Percentiles rank a stretch among this genome's conserved stretches.
These are phyloP conservation scores for Wallemia mellicola DNA, from an alignment of 1,284 basidiomycete species.

Conservation along the genomic window DNA sequence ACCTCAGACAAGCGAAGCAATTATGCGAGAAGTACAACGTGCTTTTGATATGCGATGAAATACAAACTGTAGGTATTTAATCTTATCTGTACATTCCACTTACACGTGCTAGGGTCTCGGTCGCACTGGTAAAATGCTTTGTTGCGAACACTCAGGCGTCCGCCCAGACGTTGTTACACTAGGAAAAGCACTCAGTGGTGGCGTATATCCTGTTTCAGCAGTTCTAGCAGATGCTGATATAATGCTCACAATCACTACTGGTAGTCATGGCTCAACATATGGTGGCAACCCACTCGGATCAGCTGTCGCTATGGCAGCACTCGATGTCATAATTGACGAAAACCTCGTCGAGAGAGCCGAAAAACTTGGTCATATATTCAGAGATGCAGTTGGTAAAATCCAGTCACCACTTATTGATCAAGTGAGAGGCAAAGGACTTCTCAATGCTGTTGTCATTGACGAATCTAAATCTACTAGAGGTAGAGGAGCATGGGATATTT, in stretches of 20 bases:
- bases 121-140: slow-evolving; percentile 36
- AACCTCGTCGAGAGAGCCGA: slow-evolving; percentile 48
- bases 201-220: slow-evolving; percentile 87
- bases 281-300: slow-evolving; percentile 86
- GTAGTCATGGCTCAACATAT: slow-evolving; percentile 90
- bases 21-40: slow-evolving; percentile 86
- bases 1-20: slow-evolving; percentile 41
- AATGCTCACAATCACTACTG: slow-evolving; percentile 87
- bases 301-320: slow-evolving; percentile 70
- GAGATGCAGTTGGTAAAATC: slow-evolving; percentile 30
- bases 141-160: slow-evolving; percentile 59
- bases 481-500: slow-evolving; percentile 81
- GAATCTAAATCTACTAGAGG: slow-evolving; percentile 42
- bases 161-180: slow-evolving; percentile 77
- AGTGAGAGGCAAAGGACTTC: slow-evolving; percentile 56
- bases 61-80: slow-evolving; percentile 35
- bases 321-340: slow-evolving; percentile 66
- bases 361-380: slow-evolving; percentile 51
- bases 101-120: slow-evolving; percentile 15
- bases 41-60: slow-evolving; percentile 84
- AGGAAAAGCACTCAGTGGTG: slow-evolving; percentile 85
- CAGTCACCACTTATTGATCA: slow-evolving; percentile 35
- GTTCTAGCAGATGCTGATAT: slow-evolving; percentile 66
- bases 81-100: too few relatives aligned
- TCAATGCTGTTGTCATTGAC: slow-evolving; percentile 87